Evolutionary conservation across 1,284 basidiomycete genomes (phyloP).

Genomic region (Melampsora occidentalis): DNA sequence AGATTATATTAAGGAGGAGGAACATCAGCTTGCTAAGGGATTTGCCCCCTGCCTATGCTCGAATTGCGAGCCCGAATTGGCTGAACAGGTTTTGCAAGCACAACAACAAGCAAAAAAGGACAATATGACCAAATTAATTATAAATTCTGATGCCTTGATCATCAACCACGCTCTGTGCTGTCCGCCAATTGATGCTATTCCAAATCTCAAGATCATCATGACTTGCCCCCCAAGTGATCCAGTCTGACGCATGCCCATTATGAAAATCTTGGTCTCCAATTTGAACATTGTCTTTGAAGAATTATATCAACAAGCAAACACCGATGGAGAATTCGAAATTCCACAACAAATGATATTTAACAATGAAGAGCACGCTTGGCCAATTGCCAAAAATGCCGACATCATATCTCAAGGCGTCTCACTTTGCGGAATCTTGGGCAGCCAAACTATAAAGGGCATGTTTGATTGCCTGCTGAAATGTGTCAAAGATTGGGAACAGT

Average conservation of each 20-base stretch:
- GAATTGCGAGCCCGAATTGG: not conserved
- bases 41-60: slow-evolving; percentile 10
- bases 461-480: too few relatives aligned
- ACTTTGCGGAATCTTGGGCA: too few relatives aligned
- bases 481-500: too few relatives aligned
- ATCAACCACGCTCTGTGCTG: not conserved
- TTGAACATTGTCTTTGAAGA: too few relatives aligned
- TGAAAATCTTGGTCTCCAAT: too few relatives aligned
- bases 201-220: not conserved
- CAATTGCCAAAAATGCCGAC: too few relatives aligned
- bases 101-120: slow-evolving; percentile 3
- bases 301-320: too few relatives aligned
- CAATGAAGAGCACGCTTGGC: too few relatives aligned
- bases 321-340: too few relatives aligned
- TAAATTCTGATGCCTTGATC: not conserved
- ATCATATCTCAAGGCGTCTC: too few relatives aligned
- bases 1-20: not conserved
- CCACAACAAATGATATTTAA: too few relatives aligned
- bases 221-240: not conserved
- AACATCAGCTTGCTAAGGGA: not conserved
- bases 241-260: not conserved
- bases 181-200: not conserved
- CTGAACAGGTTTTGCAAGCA: not conserved
- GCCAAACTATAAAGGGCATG: too few relatives aligned
- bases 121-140: not conserved